Conservation (phyloP, 2,329 filamentous ascomycete species). For the Helicocarpus griseus region DNA sequence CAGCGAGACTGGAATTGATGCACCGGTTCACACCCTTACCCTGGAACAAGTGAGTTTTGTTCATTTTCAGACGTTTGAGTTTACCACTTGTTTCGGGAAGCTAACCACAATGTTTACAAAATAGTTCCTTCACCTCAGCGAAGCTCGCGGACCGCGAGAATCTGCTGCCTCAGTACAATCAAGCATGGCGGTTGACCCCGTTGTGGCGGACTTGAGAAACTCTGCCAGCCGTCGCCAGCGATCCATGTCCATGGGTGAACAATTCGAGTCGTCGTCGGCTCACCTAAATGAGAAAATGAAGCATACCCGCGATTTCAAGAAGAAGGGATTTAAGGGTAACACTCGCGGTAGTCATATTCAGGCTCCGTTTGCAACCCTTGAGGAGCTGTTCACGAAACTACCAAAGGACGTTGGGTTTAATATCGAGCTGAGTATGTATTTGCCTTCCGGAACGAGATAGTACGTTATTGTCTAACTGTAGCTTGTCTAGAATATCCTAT, state of each 20-base stretch:
- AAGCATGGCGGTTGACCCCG: neutral
- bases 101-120: conserved; percentile 2
- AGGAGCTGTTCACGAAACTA: conserved; percentile 81
- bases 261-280: conserved; percentile 31
- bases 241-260: conserved; percentile 52
- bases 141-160: conserved; percentile 29
- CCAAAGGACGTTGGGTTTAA: conserved; percentile 86
- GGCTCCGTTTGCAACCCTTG: conserved; percentile 86
- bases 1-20: conserved; percentile 94
- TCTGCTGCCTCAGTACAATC: neutral
- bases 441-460: no score
- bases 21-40: conserved; percentile 88
- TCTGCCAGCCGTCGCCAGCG: conserved; percentile 30
- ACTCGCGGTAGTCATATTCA: conserved; percentile 91
- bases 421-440: conserved; percentile 80
- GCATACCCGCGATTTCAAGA: conserved; percentile 89
- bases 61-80: conserved; percentile 1
- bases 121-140: conserved; percentile 72
- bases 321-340: conserved; percentile 92
- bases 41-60: conserved; percentile 58
- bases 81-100: neutral
- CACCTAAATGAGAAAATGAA: conserved; percentile 78
- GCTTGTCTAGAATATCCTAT: conserved; percentile 67
- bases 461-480: no score
- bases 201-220: conserved; percentile 4